Base-by-base conservation (phyloP, 352 stramenopile species). In the Globisporangium takayamanum region DNA sequence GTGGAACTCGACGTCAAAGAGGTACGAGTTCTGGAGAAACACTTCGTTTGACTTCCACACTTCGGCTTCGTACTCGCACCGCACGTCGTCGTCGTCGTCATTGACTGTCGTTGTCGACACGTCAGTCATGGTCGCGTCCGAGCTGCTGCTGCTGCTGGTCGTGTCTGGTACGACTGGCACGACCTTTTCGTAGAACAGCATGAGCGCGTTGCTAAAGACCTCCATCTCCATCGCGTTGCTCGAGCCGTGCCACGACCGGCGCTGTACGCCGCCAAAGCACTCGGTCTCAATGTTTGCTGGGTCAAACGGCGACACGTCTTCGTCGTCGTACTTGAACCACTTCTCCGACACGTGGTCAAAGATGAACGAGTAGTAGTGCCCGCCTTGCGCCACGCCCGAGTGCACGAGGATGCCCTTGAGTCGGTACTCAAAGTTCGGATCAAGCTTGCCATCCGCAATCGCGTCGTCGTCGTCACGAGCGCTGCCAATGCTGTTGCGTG, bases 101-200 rank as follows among this genome's bases (percentile, higher is more conserved):
- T 47, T 47, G 44, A 18, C 18, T 20, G 44, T 26, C n/a, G 44
- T 12, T 15, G 44, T 0, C 20, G 50, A 63, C 11, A 57, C 47
- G 6, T 71, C 52, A n/a, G 36, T 63, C 60, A 63, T 59, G 2
- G 39, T 55, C 33, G 82, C 65, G 22, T 69, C 70, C 33, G 50
- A 14, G 46, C 66, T 46, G 10, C 57, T 55, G 12, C 62, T 51
- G 7, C 5, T 33, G 1, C 5, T 33, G 4, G 46, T 33, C 22
- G 25, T 18, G 20, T n/a, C 22, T 5, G 36, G 33, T 20, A 87
- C 67, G 0, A 72, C 73, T 15, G 74, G 80, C 14, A 80, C 70
- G 26, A 99, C 88, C 72, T 99, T 99, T 63, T 99, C 97, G 64
- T 99, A 99, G 66, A 99, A 99, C 0, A 99, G 77, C 94, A 99